Conservation (phyloP, 1,284 basidiomycete species). For the Apiotrichum akiyoshidainum region DNA sequence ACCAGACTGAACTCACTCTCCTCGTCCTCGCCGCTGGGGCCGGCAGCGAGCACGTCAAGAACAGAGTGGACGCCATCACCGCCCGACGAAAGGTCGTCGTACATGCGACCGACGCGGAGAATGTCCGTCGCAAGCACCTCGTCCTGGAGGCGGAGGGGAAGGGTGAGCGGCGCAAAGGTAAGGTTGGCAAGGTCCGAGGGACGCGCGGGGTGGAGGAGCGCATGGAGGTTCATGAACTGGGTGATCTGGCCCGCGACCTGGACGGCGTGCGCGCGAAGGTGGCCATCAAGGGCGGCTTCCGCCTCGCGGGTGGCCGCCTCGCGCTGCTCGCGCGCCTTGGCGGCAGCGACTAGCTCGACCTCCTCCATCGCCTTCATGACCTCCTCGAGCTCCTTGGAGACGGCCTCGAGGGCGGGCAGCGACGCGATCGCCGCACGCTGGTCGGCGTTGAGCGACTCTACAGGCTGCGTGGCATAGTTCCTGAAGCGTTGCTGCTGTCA, state of each 20-base stretch:
- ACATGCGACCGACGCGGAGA: slow-evolving; percentile 40
- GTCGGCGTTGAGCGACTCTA: slow-evolving; percentile 74
- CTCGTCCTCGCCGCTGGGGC: slow-evolving; percentile 36
- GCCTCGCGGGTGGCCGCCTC: slow-evolving; percentile 24
- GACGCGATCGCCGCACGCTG: slow-evolving; percentile 68
- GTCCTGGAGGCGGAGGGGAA: slow-evolving; percentile 44
- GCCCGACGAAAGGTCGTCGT: slow-evolving; percentile 36
- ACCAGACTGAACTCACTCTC: slow-evolving; percentile 32
- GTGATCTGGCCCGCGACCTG: slow-evolving; percentile 58
- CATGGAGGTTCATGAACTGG: slow-evolving; percentile 63
- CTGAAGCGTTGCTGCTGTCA: slow-evolving; percentile 65
- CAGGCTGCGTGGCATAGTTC: slow-evolving; percentile 63
- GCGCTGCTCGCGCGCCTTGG: slow-evolving; percentile 25
- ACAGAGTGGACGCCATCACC: slow-evolving; percentile 29
- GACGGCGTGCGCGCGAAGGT: slow-evolving; percentile 18
- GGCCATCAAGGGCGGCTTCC: slow-evolving; percentile 6
- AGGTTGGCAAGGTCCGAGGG: slow-evolving; percentile 38
- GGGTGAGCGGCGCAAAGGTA: slow-evolving; percentile 48
- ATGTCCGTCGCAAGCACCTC: slow-evolving; percentile 46
- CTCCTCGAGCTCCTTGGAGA: slow-evolving; percentile 73
- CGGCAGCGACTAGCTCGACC: slow-evolving; percentile 32
- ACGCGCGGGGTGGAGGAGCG: slow-evolving; percentile 54
- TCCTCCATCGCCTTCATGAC: slow-evolving; percentile 70
- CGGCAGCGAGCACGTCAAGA: slow-evolving; percentile 24
- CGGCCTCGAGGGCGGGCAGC: slow-evolving; percentile 68